These are phyloP conservation scores for Oryza punctata DNA, from an alignment of 176 grass and related monocot genomes.

Conservation along the genomic window DNA sequence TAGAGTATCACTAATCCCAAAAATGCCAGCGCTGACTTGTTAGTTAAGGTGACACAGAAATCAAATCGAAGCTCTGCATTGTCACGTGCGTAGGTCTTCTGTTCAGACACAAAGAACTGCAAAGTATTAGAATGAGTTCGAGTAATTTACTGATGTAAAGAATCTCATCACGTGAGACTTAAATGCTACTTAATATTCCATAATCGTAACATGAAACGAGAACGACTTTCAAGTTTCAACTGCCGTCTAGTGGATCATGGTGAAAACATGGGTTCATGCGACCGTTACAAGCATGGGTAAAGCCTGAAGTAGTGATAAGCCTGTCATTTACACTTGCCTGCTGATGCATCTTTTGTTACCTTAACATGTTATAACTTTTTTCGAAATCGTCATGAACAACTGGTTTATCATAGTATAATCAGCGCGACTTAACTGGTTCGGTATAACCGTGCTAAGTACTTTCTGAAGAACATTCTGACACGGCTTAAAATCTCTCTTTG, in stretches of 20 bases:
- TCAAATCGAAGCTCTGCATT: constrained; percentile 4
- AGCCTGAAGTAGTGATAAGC: neutral
- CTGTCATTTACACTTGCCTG: neutral
- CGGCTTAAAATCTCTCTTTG: neutral
- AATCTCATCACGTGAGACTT: constrained; percentile 8
- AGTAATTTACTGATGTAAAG: neutral
- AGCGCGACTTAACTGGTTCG: neutral
- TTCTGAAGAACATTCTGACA: neutral
- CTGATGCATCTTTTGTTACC: neutral
- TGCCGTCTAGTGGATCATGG: neutral
- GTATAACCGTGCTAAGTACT: neutral
- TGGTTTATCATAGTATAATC: too few relatives aligned
- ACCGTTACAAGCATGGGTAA: neutral
- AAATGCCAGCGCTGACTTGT: constrained; percentile 13
- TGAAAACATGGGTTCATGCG: neutral
- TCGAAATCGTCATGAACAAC: neutral
- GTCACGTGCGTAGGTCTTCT: constrained; percentile 17
- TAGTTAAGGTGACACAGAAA: neutral
- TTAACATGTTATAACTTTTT: neutral
- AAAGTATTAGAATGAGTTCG: neutral
- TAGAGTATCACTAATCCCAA: neutral
- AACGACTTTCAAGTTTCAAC: neutral
- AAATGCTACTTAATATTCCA: neutral
- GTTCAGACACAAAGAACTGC: constrained; percentile 3
- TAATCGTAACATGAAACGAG: neutral